phyloP scores from a whole-genome alignment of 139 green algal species.

The Chlorella sp. region DNA sequence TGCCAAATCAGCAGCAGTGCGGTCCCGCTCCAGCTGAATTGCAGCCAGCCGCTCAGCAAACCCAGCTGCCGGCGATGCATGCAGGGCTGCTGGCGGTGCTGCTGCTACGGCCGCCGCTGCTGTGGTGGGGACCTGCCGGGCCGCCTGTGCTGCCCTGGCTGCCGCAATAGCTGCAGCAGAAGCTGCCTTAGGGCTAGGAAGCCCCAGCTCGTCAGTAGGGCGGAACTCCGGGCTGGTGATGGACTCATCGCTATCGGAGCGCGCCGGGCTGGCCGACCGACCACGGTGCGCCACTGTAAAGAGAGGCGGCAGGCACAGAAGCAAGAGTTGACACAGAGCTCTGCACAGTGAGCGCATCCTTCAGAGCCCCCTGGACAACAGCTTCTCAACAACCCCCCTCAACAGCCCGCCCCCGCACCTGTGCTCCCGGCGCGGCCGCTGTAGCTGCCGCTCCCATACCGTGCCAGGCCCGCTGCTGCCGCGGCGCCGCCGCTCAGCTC shows the following conservation, averaged over 20 bases:
- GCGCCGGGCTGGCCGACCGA: neutral
- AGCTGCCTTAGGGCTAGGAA: neutral
- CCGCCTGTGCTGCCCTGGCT: neutral
- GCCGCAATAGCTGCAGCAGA: too few relatives aligned
- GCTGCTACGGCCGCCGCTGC: neutral
- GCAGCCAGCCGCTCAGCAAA: neutral
- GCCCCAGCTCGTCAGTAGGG: neutral
- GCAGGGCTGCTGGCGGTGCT: too few relatives aligned
- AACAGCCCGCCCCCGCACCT: neutral
- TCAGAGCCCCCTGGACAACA: too few relatives aligned
- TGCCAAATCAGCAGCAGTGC: neutral
- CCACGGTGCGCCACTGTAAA: neutral
- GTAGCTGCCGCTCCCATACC: neutral
- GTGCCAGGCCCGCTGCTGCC: neutral
- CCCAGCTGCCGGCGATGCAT: neutral
- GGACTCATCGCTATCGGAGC: slow-evolving; percentile 31
- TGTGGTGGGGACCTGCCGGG: neutral
- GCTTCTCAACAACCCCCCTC: too few relatives aligned
- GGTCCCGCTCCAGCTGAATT: neutral
- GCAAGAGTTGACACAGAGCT: too few relatives aligned
- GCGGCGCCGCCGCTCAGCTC: neutral
- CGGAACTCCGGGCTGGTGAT: slow-evolving; percentile 28
- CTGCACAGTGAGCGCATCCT: too few relatives aligned
- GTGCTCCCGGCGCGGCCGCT: slow-evolving; percentile 11
- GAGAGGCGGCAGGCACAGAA: neutral